Conservation (phyloP, 1,284 basidiomycete genomes). For the Malassezia psittaci region DNA sequence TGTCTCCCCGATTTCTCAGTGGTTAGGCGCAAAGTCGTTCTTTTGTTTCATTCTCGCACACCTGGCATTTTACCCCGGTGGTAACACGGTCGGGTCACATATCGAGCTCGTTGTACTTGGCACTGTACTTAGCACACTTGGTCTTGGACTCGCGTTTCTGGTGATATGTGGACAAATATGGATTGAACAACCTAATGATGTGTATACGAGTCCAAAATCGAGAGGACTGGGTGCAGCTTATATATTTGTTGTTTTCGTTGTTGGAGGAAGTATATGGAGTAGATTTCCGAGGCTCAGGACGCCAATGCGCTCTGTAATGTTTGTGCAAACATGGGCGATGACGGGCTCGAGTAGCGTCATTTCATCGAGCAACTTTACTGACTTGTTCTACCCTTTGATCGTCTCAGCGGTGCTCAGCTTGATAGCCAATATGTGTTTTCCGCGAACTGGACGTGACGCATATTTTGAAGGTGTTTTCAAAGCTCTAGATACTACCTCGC, state of each 20-base stretch:
- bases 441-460: slow-evolving; percentile 20
- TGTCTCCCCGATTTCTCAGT: neutral
- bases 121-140: slow-evolving; percentile 20
- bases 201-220: slow-evolving; percentile 19
- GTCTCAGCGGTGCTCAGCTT: slow-evolving; percentile 24
- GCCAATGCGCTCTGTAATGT: slow-evolving; percentile 25
- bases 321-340: slow-evolving; percentile 27
- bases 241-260: slow-evolving; percentile 25
- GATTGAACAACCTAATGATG: slow-evolving; percentile 20
- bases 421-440: slow-evolving; percentile 25
- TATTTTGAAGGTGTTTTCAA: slow-evolving; percentile 8
- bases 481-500: neutral
- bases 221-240: slow-evolving; percentile 28
- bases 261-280: slow-evolving; percentile 22
- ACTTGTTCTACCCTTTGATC: slow-evolving; percentile 30
- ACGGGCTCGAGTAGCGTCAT: slow-evolving; percentile 21
- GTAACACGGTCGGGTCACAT: slow-evolving; percentile 26
- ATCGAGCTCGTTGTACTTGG: slow-evolving; percentile 27
- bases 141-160: slow-evolving; percentile 22
- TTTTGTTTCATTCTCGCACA: slow-evolving; percentile 6
- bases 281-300: slow-evolving; percentile 28
- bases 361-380: slow-evolving; percentile 23
- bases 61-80: slow-evolving; percentile 27
- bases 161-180: slow-evolving; percentile 25
- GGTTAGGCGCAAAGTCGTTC: neutral